These are phyloP conservation scores for Yarrowia divulgata DNA, from an alignment of 805 yeast species.

Conservation along the genomic window DNA sequence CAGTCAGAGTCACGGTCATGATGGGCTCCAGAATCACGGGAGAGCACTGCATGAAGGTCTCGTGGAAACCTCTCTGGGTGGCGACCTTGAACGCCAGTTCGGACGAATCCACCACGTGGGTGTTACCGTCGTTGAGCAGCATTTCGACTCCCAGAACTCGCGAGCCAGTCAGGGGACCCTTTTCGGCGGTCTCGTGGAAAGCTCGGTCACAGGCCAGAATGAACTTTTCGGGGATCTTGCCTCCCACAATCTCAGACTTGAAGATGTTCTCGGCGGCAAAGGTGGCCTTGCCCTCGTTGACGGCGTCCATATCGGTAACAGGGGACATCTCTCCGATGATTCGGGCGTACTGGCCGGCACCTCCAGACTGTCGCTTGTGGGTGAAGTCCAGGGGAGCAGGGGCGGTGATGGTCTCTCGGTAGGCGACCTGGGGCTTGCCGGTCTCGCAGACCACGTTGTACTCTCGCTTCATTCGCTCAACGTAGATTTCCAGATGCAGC, in stretches of 20 bases:
- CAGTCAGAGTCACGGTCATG: constrained; percentile 90
- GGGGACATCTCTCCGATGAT: constrained; percentile 84
- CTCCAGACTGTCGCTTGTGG: constrained; percentile 98
- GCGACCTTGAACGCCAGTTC: constrained; percentile 96
- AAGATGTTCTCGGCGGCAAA: constrained; percentile 62
- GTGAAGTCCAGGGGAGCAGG: constrained; percentile 86
- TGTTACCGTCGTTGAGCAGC: constrained; percentile 96
- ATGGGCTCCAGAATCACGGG: constrained; percentile 96
- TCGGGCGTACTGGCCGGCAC: constrained; percentile 99
- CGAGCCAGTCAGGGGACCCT: constrained; percentile 97
- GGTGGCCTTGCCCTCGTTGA: constrained; percentile 49
- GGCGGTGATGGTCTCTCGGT: constrained; percentile 86
- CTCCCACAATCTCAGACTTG: constrained; percentile 91
- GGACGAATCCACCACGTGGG: constrained; percentile 95
- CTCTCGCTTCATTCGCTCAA: constrained; percentile 97
- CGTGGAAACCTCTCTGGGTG: constrained; percentile 87
- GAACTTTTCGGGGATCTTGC: constrained; percentile 94
- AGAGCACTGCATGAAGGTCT: constrained; percentile 81
- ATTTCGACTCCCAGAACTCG: constrained; percentile 90
- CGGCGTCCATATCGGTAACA: constrained; percentile 51
- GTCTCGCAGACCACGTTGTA: constrained; percentile 94
- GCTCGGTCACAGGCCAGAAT: constrained; percentile 94
- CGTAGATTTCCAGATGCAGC: constrained; percentile 94
- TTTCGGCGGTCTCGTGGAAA: constrained; percentile 90
- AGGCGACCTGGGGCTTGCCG: constrained; percentile 98